These are phyloP conservation scores for Tulasnella sp. DNA, from an alignment of 768 basidiomycete genomes.

Conservation along the genomic window DNA sequence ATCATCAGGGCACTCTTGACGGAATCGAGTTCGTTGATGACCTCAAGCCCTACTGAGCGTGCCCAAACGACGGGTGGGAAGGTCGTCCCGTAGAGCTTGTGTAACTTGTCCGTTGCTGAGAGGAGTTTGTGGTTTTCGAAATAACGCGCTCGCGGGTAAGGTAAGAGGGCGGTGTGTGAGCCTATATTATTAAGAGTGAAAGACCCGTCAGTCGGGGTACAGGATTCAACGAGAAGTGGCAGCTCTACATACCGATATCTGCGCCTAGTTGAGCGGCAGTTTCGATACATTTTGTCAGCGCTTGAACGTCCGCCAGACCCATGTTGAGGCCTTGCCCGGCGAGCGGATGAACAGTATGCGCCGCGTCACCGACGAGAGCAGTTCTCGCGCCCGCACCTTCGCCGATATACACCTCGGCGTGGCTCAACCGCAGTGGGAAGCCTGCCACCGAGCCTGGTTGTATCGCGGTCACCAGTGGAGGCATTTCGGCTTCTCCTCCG, in stretches of 20 bases:
- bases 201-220: neutral
- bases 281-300: conserved; percentile 54
- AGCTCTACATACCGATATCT: conserved; percentile 58
- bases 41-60: conserved; percentile 76
- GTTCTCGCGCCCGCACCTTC: conserved; percentile 55
- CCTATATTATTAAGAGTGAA: conserved; percentile 31
- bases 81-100: conserved; percentile 70
- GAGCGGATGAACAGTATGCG: conserved; percentile 88
- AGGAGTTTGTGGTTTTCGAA: conserved; percentile 77
- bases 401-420: conserved; percentile 79
- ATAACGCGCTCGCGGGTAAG: conserved; percentile 75
- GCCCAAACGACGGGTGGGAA: conserved; percentile 69
- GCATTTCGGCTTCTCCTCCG: conserved; percentile 30
- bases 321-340: conserved; percentile 95
- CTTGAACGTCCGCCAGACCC: conserved; percentile 78
- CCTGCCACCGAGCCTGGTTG: conserved; percentile 69
- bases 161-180: conserved; percentile 57
- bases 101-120: conserved; percentile 77
- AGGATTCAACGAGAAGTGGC: neutral
- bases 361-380: conserved; percentile 89
- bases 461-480: conserved; percentile 61
- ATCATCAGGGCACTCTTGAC: conserved; percentile 80
- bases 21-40: conserved; percentile 77
- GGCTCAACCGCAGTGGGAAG: conserved; percentile 80
- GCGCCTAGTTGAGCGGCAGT: conserved; percentile 48